Base-by-base conservation (phyloP, 805 yeast genomes). In the Candida lessepsii region DNA sequence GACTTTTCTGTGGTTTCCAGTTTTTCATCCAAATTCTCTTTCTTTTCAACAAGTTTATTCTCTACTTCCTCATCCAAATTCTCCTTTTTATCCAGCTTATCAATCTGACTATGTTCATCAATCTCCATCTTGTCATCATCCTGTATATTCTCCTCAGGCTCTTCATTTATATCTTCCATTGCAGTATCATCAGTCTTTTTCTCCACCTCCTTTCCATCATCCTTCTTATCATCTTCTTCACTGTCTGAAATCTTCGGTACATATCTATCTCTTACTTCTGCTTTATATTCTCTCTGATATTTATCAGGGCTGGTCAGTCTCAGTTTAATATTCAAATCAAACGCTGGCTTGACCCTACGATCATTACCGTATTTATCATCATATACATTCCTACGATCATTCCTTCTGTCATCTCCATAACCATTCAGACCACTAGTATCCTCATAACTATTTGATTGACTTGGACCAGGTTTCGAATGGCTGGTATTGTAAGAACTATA, bases 341-440 rank as follows among this genome's bases (percentile, higher is more conserved):
- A 47, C 5, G 48, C 50, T 11, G 50, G 50, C 27, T 38, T 41
- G 14, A 44, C 40, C 23, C 37, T 35, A 11, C 40, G 26, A 23
- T 46, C 39, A 14, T 31, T 32, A 9, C 29, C 42, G 18, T 17
- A 33, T n/a, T 14, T 28, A 14, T 41, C 46, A 28, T 44, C 43
- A 15, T 35, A 30, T 18, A 31, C 27, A 29, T 37, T 29, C n/a
- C 39, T 28, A 9, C 40, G 16, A 13, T 23, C 39, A 14, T 24
- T 25, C 18, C 42, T 29, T 31, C 36, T 26, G 21, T 39, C 46
- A 19, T 34, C 32, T 27, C 28, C 23, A 20, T 27, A 26, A 4
- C 31, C 32, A 6, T 34, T 30, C n/a, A 18, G 17, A 3, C 11
- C 14, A 11, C 10, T 29, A 4, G 17, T n/a, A n/a, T 29, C 33